Conservation (phyloP, 768 basidiomycete species). For the Lentinula detonsa region DNA sequence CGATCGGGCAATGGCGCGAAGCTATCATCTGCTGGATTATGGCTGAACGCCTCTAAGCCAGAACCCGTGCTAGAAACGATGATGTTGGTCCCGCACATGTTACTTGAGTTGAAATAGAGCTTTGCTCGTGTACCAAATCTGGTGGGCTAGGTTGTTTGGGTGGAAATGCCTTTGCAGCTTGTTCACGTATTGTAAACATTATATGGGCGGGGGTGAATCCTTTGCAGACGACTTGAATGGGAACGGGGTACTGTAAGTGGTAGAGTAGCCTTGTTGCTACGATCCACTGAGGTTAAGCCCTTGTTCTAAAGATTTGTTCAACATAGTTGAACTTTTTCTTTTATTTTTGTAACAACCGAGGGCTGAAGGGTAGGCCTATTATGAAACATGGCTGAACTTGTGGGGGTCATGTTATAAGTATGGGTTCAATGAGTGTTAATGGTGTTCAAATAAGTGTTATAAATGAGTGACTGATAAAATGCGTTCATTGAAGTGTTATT, state of each 20-base stretch:
- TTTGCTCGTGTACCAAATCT: constrained; percentile 67
- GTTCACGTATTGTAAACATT: constrained; percentile 54
- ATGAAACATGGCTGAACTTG: too few species aligned
- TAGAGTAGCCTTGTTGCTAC: constrained; percentile 77
- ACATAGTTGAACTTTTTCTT: constrained; percentile 38
- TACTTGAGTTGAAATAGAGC: constrained; percentile 61
- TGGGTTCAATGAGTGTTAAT: too few species aligned
- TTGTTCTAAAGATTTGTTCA: constrained; percentile 68
- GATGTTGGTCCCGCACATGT: constrained; percentile 65
- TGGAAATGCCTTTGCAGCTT: constrained; percentile 51
- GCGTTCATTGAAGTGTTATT: too few species aligned
- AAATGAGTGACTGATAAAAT: too few species aligned
- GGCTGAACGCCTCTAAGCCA: constrained; percentile 82
- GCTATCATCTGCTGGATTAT: constrained; percentile 82
- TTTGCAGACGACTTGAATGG: constrained; percentile 77
- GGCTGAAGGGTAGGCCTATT: constrained; percentile 36
- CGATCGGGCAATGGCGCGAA: constrained; percentile 74
- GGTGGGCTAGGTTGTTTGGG: constrained; percentile 38
- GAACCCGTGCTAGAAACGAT: constrained; percentile 74
- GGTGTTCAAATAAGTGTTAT: too few species aligned
- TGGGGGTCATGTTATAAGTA: too few species aligned
- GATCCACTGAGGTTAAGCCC: constrained; percentile 73
- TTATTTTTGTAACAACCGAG: constrained; percentile 19
- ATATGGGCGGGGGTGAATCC: constrained; percentile 70
- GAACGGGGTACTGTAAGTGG: constrained; percentile 71